These are phyloP conservation scores for Diaporthe longicolla DNA, from an alignment of 2,329 filamentous ascomycete species.

Conservation along the genomic window DNA sequence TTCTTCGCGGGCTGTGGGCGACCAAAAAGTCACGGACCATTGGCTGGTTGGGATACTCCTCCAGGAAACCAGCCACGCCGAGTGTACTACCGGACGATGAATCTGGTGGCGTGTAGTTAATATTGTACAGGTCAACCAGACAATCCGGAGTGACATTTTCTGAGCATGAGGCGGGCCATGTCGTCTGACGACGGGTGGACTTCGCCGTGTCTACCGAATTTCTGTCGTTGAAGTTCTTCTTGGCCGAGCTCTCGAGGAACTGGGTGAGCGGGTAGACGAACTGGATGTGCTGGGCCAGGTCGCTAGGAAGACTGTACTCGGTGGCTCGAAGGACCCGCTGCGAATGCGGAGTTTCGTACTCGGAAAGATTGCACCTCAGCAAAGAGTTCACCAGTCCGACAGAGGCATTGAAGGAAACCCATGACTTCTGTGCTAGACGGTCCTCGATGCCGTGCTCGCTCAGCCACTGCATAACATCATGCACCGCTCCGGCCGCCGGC, in stretches of 20 bases:
- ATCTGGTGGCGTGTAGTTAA: constrained; percentile 31
- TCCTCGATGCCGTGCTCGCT: constrained; percentile 23
- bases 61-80: constrained; percentile 30
- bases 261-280: constrained; percentile 33
- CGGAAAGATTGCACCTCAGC: constrained; percentile 9
- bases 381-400: constrained; percentile 23
- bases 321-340: constrained; percentile 10
- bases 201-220: background rate
- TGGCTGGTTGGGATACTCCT: constrained; percentile 21
- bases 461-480: constrained; percentile 6
- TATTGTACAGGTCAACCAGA: constrained; percentile 29
- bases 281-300: constrained; percentile 20
- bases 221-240: constrained; percentile 12
- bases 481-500: background rate
- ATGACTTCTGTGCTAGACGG: constrained; percentile 10
- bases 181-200: constrained; percentile 3
- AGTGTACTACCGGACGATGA: constrained; percentile 15
- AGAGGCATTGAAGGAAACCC: constrained; percentile 22
- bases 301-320: constrained; percentile 24
- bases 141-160: constrained; percentile 23
- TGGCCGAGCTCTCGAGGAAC: constrained; percentile 16
- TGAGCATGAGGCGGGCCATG: constrained; percentile 21
- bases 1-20: constrained; percentile 19
- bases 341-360: background rate
- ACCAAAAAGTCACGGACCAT: constrained; percentile 7